Evolutionary conservation across 495 filamentous ascomycete genomes (phyloP).

Genomic region (Pseudotulostoma volvatum): DNA sequence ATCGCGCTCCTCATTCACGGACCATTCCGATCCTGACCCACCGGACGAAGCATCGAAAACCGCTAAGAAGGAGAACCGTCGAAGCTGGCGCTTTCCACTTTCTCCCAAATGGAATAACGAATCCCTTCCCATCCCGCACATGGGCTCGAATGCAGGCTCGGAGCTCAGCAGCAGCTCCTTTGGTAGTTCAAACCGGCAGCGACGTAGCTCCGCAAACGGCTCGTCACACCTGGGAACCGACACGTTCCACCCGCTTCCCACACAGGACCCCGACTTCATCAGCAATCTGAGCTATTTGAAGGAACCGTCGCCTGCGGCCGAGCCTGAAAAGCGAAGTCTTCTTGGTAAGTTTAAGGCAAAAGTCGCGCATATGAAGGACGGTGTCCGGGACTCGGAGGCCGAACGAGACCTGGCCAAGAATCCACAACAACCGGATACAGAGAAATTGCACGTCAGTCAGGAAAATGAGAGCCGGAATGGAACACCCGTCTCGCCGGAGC

Average conservation of each 20-base stretch:
- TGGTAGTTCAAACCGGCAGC: slow-evolving; percentile 36
- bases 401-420: slow-evolving; percentile 41
- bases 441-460: slow-evolving; percentile 12
- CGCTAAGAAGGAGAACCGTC: slow-evolving; percentile 45
- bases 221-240: slow-evolving; percentile 28
- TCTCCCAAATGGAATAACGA: slow-evolving; percentile 39
- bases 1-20: slow-evolving; percentile 57
- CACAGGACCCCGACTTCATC: slow-evolving; percentile 6
- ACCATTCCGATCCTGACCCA: slow-evolving; percentile 60
- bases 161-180: slow-evolving; percentile 54
- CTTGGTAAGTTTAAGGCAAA: slow-evolving; percentile 76
- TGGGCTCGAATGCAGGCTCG: slow-evolving; percentile 46
- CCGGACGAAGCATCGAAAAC: slow-evolving; percentile 41
- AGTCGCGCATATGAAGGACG: slow-evolving; percentile 60
- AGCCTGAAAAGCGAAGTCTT: slow-evolving; percentile 49
- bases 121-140: slow-evolving; percentile 32
- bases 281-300: slow-evolving; percentile 10
- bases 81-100: slow-evolving; percentile 54
- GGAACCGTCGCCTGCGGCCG: slow-evolving; percentile 22
- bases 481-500: slow-evolving; percentile 14
- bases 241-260: slow-evolving; percentile 11
- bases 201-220: slow-evolving; percentile 42
- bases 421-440: slow-evolving; percentile 26
- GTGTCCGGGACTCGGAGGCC: slow-evolving; percentile 37
- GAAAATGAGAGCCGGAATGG: slow-evolving; percentile 10